Percentiles rank a stretch among this genome's conserved stretches.
These are phyloP conservation scores for Zygoascus ofunaensis DNA, from an alignment of 805 yeast genomes.

Conservation along the genomic window DNA sequence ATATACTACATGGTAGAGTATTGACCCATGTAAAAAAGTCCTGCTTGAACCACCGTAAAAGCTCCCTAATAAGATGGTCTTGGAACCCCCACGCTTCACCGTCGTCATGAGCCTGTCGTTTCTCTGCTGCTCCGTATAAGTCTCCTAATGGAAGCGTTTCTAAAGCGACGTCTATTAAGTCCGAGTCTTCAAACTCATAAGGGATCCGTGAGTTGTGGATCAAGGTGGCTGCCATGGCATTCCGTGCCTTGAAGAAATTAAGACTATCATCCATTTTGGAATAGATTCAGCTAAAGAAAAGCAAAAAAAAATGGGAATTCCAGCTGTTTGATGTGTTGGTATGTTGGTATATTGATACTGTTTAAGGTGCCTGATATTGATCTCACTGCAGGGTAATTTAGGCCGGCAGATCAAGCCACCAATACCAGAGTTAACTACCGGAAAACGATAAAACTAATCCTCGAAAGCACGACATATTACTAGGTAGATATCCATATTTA, in stretches of 20 bases:
- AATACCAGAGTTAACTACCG: too few relatives aligned
- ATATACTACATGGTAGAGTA: conserved; percentile 49
- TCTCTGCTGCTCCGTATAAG: conserved; percentile 55
- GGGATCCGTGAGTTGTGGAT: conserved; percentile 17
- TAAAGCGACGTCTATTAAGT: conserved; percentile 46
- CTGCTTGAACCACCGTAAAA: conserved; percentile 61
- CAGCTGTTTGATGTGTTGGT: too few relatives aligned
- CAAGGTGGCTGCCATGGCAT: conserved; percentile 9
- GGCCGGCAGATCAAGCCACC: too few relatives aligned
- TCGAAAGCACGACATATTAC: too few relatives aligned
- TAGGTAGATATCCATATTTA: too few relatives aligned
- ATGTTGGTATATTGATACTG: too few relatives aligned
- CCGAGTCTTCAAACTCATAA: conserved; percentile 35
- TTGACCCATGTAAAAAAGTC: conserved; percentile 82
- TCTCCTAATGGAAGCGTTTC: conserved; percentile 52
- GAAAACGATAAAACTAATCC: too few relatives aligned
- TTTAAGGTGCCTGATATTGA: too few relatives aligned
- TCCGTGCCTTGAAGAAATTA: background rate
- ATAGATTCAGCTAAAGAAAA: too few relatives aligned
- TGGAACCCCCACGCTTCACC: conserved; percentile 34
- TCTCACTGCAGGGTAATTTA: too few relatives aligned
- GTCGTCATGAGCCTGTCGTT: conserved; percentile 26
- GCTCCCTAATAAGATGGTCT: conserved; percentile 49
- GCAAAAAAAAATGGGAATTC: too few relatives aligned
- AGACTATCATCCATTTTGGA: background rate